Evolutionary conservation across 2,329 filamentous ascomycete species (phyloP).

Genomic region (Phyllosticta capitalensis): DNA sequence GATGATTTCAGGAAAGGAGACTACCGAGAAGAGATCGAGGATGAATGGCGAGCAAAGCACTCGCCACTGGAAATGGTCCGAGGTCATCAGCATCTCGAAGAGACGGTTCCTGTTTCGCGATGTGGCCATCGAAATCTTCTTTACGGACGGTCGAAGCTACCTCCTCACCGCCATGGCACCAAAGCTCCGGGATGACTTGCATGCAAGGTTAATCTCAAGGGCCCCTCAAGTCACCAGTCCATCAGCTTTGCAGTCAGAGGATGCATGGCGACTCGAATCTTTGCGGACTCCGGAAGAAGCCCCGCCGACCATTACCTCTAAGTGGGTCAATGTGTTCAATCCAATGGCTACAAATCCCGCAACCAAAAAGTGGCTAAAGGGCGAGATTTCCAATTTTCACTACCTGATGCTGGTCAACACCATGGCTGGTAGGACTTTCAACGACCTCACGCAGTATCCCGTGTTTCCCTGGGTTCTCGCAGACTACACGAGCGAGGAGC

Average conservation of each 20-base stretch:
- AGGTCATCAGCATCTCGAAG: slow-evolving; percentile 93
- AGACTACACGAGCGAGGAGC: slow-evolving; percentile 87
- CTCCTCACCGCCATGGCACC: slow-evolving; percentile 75
- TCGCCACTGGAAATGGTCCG: slow-evolving; percentile 85
- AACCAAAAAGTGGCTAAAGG: slow-evolving; percentile 81
- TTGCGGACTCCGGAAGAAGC: slow-evolving; percentile 58
- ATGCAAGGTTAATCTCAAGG: slow-evolving; percentile 63
- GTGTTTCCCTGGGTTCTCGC: slow-evolving; percentile 97
- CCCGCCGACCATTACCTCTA: slow-evolving; percentile 65
- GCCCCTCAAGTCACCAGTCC: slow-evolving; percentile 70
- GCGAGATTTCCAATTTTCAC: slow-evolving; percentile 96
- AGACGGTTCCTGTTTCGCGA: slow-evolving; percentile 90
- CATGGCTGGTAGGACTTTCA: slow-evolving; percentile 93
- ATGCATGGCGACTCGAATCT: slow-evolving; percentile 84
- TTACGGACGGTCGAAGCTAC: slow-evolving; percentile 92
- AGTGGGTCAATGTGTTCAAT: slow-evolving; percentile 88
- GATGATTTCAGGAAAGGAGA: slow-evolving; percentile 65
- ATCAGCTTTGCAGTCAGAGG: slow-evolving; percentile 67
- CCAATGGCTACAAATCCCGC: slow-evolving; percentile 71
- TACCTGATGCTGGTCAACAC: slow-evolving; percentile 99
- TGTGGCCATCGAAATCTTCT: slow-evolving; percentile 94
- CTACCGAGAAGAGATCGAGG: slow-evolving; percentile 19
- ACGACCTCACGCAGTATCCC: slow-evolving; percentile 94
- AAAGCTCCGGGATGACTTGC: slow-evolving; percentile 67
- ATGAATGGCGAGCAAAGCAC: slow-evolving; percentile 63